These are phyloP conservation scores for Plantago ovata DNA, from an alignment of 257 asterid species.

Conservation along the genomic window DNA sequence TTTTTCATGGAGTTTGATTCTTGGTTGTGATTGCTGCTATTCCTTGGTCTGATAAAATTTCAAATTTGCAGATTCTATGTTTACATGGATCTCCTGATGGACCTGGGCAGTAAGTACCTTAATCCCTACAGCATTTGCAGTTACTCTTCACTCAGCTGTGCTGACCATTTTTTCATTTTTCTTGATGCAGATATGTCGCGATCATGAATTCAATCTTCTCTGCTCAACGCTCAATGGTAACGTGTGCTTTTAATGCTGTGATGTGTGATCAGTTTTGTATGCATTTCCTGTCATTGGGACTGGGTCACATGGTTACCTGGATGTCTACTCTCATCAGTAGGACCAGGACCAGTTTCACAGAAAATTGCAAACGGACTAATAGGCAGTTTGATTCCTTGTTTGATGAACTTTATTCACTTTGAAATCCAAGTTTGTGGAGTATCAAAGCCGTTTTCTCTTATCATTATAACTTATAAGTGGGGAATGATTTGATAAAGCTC, in stretches of 20 bases:
- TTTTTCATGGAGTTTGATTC: not conserved
- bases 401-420: too few species aligned
- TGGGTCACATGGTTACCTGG: too few species aligned
- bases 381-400: too few species aligned
- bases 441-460: too few species aligned
- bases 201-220: conserved; percentile 95
- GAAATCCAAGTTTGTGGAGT: too few species aligned
- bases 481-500: too few species aligned
- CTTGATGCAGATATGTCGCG: conserved; percentile 77
- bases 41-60: conserved; percentile 18
- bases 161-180: conserved; percentile 22
- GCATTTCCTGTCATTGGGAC: too few species aligned
- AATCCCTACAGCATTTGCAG: conserved; percentile 7
- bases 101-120: conserved; percentile 78
- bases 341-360: too few species aligned
- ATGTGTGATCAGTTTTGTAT: too few species aligned
- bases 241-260: not conserved
- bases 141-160: conserved; percentile 10
- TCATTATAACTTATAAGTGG: too few species aligned
- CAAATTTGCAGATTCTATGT: conserved; percentile 74
- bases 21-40: conserved; percentile 13
- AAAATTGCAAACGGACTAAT: too few species aligned
- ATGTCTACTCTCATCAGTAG: too few species aligned
- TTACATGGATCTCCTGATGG: conserved; percentile 97
- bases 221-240: conserved; percentile 92